Evolutionary conservation across 306 rosid genomes (phyloP).

Genomic region (Cucumis melo): DNA sequence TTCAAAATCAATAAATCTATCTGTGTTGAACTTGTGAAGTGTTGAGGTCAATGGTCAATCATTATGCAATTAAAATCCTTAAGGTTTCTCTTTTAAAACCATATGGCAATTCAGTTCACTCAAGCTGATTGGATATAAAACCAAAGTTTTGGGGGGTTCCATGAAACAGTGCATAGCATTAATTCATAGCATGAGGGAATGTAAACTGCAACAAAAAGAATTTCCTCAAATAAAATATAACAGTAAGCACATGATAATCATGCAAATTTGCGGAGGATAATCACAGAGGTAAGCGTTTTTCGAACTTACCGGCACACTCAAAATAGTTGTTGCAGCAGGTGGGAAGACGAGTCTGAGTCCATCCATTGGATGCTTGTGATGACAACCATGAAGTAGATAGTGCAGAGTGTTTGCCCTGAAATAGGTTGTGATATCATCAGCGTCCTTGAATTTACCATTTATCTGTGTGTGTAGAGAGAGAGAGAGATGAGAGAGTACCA

Average conservation of each 20-base stretch:
- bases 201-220: background rate
- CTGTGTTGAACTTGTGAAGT: background rate
- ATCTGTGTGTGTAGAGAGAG: background rate
- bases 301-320: slow-evolving; percentile 51
- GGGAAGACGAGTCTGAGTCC: slow-evolving; percentile 95
- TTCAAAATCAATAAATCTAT: background rate
- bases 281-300: background rate
- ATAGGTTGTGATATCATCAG: slow-evolving; percentile 3
- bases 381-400: slow-evolving; percentile 97
- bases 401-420: slow-evolving; percentile 81
- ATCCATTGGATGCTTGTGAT: slow-evolving; percentile 98
- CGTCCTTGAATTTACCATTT: background rate
- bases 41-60: background rate
- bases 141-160: background rate
- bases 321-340: slow-evolving; percentile 75
- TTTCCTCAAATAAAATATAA: background rate
- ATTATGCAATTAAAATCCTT: background rate
- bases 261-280: background rate
- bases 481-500: slow-evolving; percentile 39
- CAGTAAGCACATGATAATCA: background rate
- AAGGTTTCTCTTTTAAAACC: background rate
- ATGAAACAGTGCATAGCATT: background rate
- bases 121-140: background rate
- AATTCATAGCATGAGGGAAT: background rate
- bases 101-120: background rate